Percentiles rank a stretch among this genome's conserved stretches.
Conservation (phyloP, 1,284 basidiomycete genomes). For the Ceratobasidium papillatum region DNA sequence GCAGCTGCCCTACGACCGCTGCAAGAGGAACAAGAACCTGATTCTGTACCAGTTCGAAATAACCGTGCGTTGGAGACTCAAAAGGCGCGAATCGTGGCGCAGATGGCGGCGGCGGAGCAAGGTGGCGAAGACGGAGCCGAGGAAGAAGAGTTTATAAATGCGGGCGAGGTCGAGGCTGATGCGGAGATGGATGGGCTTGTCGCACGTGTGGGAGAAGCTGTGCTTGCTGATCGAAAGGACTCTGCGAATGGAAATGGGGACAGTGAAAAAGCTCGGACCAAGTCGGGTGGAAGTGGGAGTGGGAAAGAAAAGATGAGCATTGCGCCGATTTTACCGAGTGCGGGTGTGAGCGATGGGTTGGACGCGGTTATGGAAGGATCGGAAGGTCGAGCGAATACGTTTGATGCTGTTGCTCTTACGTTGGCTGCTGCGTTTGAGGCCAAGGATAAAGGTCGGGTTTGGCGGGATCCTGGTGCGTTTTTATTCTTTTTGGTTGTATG, state of each 20-base stretch:
- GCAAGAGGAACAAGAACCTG: constrained; percentile 62
- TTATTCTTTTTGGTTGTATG: constrained; percentile 24
- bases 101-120: constrained; percentile 75
- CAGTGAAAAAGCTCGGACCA: constrained; percentile 48
- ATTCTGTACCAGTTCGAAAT: constrained; percentile 50
- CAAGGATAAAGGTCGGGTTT: constrained; percentile 65
- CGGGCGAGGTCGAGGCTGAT: constrained; percentile 41
- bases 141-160: constrained; percentile 38
- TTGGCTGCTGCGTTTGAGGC: constrained; percentile 75
- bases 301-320: constrained; percentile 48
- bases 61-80: constrained; percentile 77
- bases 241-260: constrained; percentile 17
- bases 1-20: constrained; percentile 47
- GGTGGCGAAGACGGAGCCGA: constrained; percentile 41
- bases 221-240: not conserved
- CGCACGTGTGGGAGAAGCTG: constrained; percentile 25
- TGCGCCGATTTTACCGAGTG: constrained; percentile 31
- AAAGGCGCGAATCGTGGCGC: constrained; percentile 87
- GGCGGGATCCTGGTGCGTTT: constrained; percentile 65
- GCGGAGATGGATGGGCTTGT: constrained; percentile 42
- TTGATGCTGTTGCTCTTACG: constrained; percentile 63
- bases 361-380: constrained; percentile 44
- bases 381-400: constrained; percentile 46
- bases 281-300: constrained; percentile 39
- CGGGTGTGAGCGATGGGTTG: not conserved